Evolutionary conservation across 495 filamentous ascomycete genomes (phyloP).

Genomic region (Trypethelium eluteriae): DNA sequence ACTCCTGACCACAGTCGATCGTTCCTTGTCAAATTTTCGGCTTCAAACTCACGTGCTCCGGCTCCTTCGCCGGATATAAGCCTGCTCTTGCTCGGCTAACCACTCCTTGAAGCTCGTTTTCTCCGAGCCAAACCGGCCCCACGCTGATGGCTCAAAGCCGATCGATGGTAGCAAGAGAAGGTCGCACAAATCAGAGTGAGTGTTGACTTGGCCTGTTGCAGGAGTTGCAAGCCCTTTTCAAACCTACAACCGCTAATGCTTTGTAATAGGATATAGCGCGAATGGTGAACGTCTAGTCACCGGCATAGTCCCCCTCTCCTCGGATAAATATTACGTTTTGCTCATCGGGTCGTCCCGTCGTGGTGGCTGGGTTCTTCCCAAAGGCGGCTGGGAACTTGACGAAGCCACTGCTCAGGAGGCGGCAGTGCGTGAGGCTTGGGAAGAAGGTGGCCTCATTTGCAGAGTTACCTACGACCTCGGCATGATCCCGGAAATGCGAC

Average conservation of each 20-base stretch:
- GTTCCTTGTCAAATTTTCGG: not conserved
- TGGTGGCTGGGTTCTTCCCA: constrained; percentile 89
- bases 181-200: constrained; percentile 46
- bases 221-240: not conserved
- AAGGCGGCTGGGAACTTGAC: constrained; percentile 95
- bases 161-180: constrained; percentile 42
- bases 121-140: not conserved
- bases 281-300: constrained; percentile 93
- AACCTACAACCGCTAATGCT: not conserved
- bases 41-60: not conserved
- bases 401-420: constrained; percentile 64
- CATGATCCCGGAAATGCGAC: constrained; percentile 68
- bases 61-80: not conserved
- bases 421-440: constrained; percentile 84
- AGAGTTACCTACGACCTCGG: constrained; percentile 76
- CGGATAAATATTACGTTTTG: constrained; percentile 71
- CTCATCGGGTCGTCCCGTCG: constrained; percentile 87
- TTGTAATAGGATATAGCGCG: constrained; percentile 61
- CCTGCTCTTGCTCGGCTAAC: not conserved
- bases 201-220: constrained; percentile 9
- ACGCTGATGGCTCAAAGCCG: constrained; percentile 30
- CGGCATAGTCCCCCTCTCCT: constrained; percentile 77
- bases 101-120: not conserved
- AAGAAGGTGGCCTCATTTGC: constrained; percentile 88
- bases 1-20: constrained; percentile 5